Evolutionary conservation across 305 asterid species (phyloP).

Genomic region (Plantago coronopus): DNA sequence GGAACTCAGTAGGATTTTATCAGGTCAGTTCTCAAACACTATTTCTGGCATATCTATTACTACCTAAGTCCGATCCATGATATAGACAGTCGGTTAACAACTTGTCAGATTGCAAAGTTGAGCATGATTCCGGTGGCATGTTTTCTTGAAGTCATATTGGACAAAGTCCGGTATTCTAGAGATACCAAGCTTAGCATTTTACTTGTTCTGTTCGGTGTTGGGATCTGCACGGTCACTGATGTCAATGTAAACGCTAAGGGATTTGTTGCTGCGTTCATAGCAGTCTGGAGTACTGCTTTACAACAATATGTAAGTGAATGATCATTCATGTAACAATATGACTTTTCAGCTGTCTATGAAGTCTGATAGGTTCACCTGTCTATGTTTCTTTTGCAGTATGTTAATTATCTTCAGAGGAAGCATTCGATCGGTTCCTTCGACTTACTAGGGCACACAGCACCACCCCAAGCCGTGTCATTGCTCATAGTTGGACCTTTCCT

Average conservation of each 20-base stretch:
- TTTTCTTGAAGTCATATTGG: constrained; percentile 66
- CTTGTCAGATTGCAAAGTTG: constrained; percentile 73
- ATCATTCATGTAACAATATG: background rate
- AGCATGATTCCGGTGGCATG: constrained; percentile 88
- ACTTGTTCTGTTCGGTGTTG: constrained; percentile 76
- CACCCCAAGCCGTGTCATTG: constrained; percentile 70
- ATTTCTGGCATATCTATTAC: background rate
- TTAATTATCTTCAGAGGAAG: constrained; percentile 72
- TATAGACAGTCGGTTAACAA: constrained; percentile 14
- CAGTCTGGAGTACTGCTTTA: constrained; percentile 77
- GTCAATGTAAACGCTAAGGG: constrained; percentile 77
- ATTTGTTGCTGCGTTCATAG: constrained; percentile 68
- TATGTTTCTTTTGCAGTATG: constrained; percentile 49
- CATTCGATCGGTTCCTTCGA: constrained; percentile 74
- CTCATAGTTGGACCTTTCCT: constrained; percentile 56
- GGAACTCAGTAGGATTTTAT: constrained; percentile 93
- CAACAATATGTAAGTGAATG: constrained; percentile 93
- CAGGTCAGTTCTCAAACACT: constrained; percentile 44
- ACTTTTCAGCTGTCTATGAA: constrained; percentile 10
- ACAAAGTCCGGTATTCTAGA: constrained; percentile 64
- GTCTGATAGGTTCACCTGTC: constrained; percentile 19
- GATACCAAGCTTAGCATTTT: constrained; percentile 78
- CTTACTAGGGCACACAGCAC: constrained; percentile 84
- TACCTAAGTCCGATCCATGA: background rate
- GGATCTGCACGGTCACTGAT: constrained; percentile 75